Base-by-base conservation (phyloP, 208 protist species). In the Leptomonas pyrrhocoris region DNA sequence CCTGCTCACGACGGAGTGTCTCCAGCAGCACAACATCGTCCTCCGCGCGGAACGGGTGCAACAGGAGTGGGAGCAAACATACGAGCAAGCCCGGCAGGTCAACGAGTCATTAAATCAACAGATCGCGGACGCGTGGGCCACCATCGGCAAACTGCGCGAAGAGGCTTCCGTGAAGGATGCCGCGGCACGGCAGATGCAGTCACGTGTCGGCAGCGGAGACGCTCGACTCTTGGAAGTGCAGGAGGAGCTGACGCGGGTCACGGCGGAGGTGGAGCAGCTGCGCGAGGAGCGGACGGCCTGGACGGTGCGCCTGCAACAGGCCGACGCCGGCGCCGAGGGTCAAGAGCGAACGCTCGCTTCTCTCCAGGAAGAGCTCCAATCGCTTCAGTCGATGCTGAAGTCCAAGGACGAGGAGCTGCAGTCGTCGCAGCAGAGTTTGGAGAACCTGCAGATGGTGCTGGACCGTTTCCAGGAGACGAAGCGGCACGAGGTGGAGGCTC, bases 41-140 rank as follows among this genome's bases (percentile, higher is more conserved):
- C 36, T 56, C 12, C 74, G 74, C 0, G 67, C 74, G 4, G 67
- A 73, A 23, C 58, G 60, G 18, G 64, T 91, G 46, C 82, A 93
- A 66, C 77, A 74, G 59, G 84, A 93, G 74, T 93, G 87, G 90
- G 90, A 90, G 69, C 63, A 75, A 36, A 94, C 90, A n/a, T 95
- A 94, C 71, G 82, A 87, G 68, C 61, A 95, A 68, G 90, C 88
- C 9, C 72, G 82, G 6, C 68, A 69, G 16, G 86, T 93, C 19
- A 95, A 95, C 70, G 77, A 81, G 30, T 77, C 83, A 5, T 70
- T 94, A 6, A 83, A 88, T 62, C 66, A 80, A 60, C 90, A 94
- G 68, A 38, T 92, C 4, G 68, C 31, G 42, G 90, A 94, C 27
- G 84, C 84, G 18, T 90, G 82, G 88, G 60, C 68, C 38, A 81